A percentile compares a stretch with the other conserved stretches of the same genome.
These are phyloP conservation scores for Suillus luteus DNA, from an alignment of 768 basidiomycete species.

Conservation along the genomic window DNA sequence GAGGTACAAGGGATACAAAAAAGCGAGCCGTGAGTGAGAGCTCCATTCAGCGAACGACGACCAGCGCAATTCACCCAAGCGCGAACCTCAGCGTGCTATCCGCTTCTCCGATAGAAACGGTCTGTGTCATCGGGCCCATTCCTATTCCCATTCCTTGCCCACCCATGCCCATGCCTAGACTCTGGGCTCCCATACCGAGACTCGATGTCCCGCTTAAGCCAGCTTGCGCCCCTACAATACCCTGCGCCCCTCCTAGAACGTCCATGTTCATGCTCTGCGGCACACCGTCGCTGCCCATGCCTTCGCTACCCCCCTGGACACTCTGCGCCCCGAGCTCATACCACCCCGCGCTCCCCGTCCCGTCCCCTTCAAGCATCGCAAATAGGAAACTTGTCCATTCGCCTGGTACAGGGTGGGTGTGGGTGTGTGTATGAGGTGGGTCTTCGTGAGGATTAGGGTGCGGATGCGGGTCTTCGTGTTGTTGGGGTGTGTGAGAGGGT, in stretches of 20 bases:
- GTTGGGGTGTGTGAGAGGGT: not conserved
- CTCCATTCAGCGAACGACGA: not conserved
- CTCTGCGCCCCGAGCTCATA: constrained; percentile 30
- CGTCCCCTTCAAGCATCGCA: constrained; percentile 36
- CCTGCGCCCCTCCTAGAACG: not conserved
- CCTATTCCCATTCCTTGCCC: constrained; percentile 4
- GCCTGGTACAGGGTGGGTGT: constrained; percentile 13
- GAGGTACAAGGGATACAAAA: not conserved
- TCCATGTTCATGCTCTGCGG: constrained; percentile 4
- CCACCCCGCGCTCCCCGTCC: constrained; percentile 25
- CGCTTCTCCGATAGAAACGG: constrained; percentile 22
- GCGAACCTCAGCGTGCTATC: constrained; percentile 35
- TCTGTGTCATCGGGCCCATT: constrained; percentile 12
- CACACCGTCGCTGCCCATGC: not conserved
- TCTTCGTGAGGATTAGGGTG: constrained; percentile 8
- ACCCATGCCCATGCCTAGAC: not conserved
- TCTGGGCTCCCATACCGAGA: not conserved
- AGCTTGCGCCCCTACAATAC: not conserved
- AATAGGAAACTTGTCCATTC: constrained; percentile 37
- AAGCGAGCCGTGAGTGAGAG: not conserved
- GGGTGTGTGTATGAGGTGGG: not conserved
- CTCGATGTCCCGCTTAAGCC: not conserved
- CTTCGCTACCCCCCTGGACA: not conserved
- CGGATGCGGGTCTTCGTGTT: not conserved
- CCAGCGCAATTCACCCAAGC: constrained; percentile 24